These are phyloP conservation scores for Amaranthus palmeri DNA, from an alignment of 148 eudicot genomes.

Conservation along the genomic window DNA sequence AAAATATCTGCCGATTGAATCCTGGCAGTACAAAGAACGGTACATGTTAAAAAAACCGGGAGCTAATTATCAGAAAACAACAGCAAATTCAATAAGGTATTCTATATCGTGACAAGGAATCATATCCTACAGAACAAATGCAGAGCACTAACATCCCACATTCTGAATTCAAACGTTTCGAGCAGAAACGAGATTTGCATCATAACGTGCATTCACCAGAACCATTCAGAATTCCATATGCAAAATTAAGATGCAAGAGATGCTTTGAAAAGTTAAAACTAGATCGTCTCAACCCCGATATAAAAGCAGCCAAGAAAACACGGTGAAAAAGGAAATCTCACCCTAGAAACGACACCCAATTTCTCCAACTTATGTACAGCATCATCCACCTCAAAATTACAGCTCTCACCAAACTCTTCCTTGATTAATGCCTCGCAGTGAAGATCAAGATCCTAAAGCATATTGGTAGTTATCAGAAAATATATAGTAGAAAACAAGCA, in stretches of 20 bases:
- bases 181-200: too few relatives aligned
- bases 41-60: conserved; percentile 4
- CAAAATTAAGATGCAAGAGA: neutral
- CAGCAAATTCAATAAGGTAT: neutral
- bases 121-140: too few relatives aligned
- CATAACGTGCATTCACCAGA: neutral
- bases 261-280: neutral
- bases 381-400: conserved; percentile 95
- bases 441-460: conserved; percentile 74
- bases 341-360: conserved; percentile 86
- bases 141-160: too few relatives aligned
- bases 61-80: neutral
- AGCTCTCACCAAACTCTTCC: conserved; percentile 78
- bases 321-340: conserved; percentile 28
- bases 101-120: too few relatives aligned
- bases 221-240: too few relatives aligned
- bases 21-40: conserved; percentile 33
- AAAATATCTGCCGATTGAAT: conserved; percentile 66
- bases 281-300: neutral
- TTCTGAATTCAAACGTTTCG: too few relatives aligned
- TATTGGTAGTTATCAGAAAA: conserved; percentile 9
- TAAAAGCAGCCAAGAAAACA: neutral
- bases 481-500: neutral
- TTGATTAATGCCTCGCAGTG: conserved; percentile 77
- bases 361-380: conserved; percentile 80